Evolutionary conservation across 371 early-diverging fungal species (phyloP).

Genomic region (Rhizopus delemar): DNA sequence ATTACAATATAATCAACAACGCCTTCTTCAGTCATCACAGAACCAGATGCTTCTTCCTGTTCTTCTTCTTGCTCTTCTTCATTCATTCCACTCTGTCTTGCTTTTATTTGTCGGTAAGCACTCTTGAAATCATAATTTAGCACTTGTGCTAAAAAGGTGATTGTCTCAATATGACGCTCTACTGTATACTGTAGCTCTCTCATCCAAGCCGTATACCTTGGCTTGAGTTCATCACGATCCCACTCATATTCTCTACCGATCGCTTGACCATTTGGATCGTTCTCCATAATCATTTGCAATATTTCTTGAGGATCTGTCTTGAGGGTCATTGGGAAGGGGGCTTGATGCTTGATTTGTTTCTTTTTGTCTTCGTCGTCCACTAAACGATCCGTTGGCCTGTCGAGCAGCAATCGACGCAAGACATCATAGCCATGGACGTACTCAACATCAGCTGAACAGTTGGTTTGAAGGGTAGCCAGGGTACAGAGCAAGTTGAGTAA

Average conservation of each 20-base stretch:
- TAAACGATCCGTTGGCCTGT: constrained; percentile 31
- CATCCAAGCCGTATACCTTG: constrained; percentile 58
- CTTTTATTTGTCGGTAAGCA: constrained; percentile 43
- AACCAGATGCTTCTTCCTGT: constrained; percentile 17
- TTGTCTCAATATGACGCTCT: constrained; percentile 51
- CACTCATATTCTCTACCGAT: constrained; percentile 25
- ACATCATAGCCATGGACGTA: constrained; percentile 55
- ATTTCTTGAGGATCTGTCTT: constrained; percentile 48
- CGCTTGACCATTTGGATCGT: constrained; percentile 24
- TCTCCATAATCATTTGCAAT: constrained; percentile 39
- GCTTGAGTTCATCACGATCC: constrained; percentile 21
- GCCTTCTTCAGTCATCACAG: constrained; percentile 57
- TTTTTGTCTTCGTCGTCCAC: constrained; percentile 24
- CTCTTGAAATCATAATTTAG: constrained; percentile 53
- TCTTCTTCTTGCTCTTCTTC: constrained; percentile 4
- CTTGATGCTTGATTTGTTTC: constrained; percentile 13
- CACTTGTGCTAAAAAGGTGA: constrained; percentile 47
- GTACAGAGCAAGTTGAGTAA: constrained; percentile 46
- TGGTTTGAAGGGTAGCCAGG: constrained; percentile 43
- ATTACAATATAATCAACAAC: constrained; percentile 53
- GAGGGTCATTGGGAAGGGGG: constrained; percentile 46
- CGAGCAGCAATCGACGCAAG: constrained; percentile 40
- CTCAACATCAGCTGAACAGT: constrained; percentile 16
- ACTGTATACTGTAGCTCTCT: constrained; percentile 47
- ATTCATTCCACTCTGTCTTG: constrained; percentile 20